phyloP scores from a whole-genome alignment of 1,284 basidiomycete species.

The Pseudozyma sp. region DNA sequence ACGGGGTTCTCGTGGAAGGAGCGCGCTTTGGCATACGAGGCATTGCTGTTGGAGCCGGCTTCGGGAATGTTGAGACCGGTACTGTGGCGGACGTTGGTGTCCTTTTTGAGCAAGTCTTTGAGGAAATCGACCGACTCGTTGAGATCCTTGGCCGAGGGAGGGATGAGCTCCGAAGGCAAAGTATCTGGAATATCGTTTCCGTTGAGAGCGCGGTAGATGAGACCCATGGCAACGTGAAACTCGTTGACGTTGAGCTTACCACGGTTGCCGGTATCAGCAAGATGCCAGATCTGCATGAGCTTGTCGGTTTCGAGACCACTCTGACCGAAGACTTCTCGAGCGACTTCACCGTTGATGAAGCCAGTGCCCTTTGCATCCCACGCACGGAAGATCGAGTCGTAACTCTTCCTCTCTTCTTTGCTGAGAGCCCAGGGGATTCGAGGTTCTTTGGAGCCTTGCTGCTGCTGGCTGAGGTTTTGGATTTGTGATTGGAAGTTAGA shows the following conservation, averaged over 20 bases:
- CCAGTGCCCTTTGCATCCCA: slow-evolving; percentile 89
- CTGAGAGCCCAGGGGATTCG: slow-evolving; percentile 89
- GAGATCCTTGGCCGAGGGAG: slow-evolving; percentile 90
- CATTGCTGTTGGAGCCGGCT: slow-evolving; percentile 65
- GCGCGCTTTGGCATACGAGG: slow-evolving; percentile 75
- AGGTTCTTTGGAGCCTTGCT: slow-evolving; percentile 78
- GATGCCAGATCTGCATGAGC: slow-evolving; percentile 88
- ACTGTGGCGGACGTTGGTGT: slow-evolving; percentile 72
- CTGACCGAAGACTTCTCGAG: slow-evolving; percentile 93
- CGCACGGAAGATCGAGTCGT: slow-evolving; percentile 94
- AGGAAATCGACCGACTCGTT: slow-evolving; percentile 91
- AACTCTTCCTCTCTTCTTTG: slow-evolving; percentile 93
- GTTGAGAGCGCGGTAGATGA: slow-evolving; percentile 87
- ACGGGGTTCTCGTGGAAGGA: slow-evolving; percentile 75
- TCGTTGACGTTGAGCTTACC: slow-evolving; percentile 81
- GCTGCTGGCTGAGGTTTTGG: slow-evolving; percentile 72
- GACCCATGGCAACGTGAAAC: slow-evolving; percentile 98
- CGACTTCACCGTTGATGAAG: slow-evolving; percentile 87
- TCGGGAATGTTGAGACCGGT: slow-evolving; percentile 70
- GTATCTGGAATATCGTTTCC: slow-evolving; percentile 89
- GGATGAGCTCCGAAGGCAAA: slow-evolving; percentile 89
- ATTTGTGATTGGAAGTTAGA: slow-evolving; percentile 65
- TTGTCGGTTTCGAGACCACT: slow-evolving; percentile 89
- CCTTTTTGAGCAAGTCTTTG: slow-evolving; percentile 88
- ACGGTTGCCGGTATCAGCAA: slow-evolving; percentile 65